Base-by-base conservation (phyloP, 768 basidiomycete genomes). In the Phanerodontia chrysosporium region DNA sequence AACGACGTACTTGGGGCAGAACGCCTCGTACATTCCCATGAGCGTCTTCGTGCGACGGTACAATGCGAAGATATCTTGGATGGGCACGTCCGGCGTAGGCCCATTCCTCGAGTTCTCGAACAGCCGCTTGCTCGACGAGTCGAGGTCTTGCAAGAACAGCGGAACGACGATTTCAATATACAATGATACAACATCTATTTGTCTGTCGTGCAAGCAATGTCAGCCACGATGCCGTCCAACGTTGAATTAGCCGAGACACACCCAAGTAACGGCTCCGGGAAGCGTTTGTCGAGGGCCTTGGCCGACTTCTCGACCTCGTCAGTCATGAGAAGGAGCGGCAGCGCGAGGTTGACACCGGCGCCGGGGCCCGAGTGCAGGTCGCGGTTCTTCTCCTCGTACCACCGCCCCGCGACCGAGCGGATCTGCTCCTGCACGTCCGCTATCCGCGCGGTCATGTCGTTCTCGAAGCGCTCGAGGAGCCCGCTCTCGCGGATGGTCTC, bases 251-350 rank as follows among this genome's bases (percentile, higher is more conserved):
- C 24, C 25, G 28, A 16, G 45, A 77, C 83, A 29, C 68, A 95
- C 91, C 86, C 89, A 30, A 95, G 77, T 22, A 98, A 70, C 30
- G 92, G 89, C 57, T 90, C 84, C 0, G 87, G 84, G 74, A 96
- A 99, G 58, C 88, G 83, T 71, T 94, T 93, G 71, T 95, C 90
- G 32, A 96, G 78, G 25, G 80, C 74, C 72, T 95, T 95, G 18
- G 90, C 84, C 36, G 79, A 75, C 70, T 93, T 96, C 78, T 96
- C 93, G 1, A 97, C 74, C 74, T 96, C 95, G 49, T 90, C 88
- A 3, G 91, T 92, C 83, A 96, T 84, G 28, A 90, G 72, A 28
- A 96, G 73, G 36, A 95, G 74, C 1, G 93, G 92, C 35, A 92
- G 74, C 0, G 93, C 91, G 44, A 87, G 79, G 66, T 94, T 93